phyloP scores from a whole-genome alignment of 1,139 yeast species.

The Magnusiomyces suaveolens region DNA sequence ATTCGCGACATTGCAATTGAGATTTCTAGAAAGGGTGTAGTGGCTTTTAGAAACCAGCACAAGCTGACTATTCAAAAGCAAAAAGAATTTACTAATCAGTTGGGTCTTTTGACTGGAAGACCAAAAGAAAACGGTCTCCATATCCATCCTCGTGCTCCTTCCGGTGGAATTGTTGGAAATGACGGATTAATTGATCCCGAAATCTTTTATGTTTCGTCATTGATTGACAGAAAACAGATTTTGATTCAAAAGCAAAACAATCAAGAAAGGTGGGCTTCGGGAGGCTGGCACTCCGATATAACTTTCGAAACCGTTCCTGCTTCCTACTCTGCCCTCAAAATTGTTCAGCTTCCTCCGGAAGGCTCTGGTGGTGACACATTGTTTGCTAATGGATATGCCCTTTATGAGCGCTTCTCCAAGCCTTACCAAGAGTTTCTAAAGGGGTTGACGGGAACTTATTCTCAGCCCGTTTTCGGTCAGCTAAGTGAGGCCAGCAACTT shows the following conservation, averaged over 20 bases:
- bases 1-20: conserved; percentile 49
- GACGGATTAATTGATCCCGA: conserved; percentile 19
- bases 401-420: conserved; percentile 40
- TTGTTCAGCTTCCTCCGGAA: conserved; percentile 35
- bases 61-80: conserved; percentile 47
- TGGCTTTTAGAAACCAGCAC: conserved; percentile 51
- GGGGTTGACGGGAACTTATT: conserved; percentile 29
- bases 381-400: conserved; percentile 41
- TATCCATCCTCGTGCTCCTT: conserved; percentile 30
- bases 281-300: conserved; percentile 41
- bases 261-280: too few species aligned
- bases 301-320: conserved; percentile 42
- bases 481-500: conserved; percentile 34
- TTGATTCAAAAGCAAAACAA: too few species aligned
- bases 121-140: conserved; percentile 59
- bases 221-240: too few species aligned
- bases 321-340: conserved; percentile 38
- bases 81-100: conserved; percentile 45
- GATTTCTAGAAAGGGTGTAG: conserved; percentile 59
- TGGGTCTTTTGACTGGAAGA: conserved; percentile 57
- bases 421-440: conserved; percentile 37
- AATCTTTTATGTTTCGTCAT: conserved; percentile 18
- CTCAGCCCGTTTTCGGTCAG: conserved; percentile 26
- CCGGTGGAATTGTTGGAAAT: conserved; percentile 24
- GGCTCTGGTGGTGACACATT: conserved; percentile 40